Conservation (phyloP, 2,329 filamentous ascomycete species). For the Ambrosiella xylebori region DNA sequence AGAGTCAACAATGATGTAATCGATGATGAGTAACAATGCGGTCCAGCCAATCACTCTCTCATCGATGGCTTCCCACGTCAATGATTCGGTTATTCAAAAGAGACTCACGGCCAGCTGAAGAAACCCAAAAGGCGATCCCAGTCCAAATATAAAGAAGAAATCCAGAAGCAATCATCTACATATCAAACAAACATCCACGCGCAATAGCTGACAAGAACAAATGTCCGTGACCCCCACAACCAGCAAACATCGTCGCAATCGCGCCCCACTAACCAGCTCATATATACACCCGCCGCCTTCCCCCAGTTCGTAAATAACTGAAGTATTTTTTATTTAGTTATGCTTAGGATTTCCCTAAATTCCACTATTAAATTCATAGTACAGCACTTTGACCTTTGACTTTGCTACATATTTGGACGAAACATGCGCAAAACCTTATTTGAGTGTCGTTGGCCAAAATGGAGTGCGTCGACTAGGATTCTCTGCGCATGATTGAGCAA, state of each 20-base stretch:
- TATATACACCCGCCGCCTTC: neutral
- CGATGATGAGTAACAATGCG: neutral
- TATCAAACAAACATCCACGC: neutral
- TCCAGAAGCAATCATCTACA: neutral
- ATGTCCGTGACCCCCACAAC: neutral
- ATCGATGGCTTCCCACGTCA: neutral
- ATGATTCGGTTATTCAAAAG: neutral
- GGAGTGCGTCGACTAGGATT: neutral
- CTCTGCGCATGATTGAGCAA: conserved; percentile 1
- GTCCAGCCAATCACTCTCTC: neutral
- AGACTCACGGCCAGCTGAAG: neutral
- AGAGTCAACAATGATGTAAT: neutral
- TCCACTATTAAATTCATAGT: no score
- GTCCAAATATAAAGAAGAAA: neutral
- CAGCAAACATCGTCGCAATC: neutral
- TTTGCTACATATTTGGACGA: neutral
- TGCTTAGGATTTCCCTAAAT: no score
- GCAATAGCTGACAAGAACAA: neutral
- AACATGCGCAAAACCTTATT: neutral
- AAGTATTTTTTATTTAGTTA: no score
- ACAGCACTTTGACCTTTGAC: no score
- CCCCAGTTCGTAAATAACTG: no score
- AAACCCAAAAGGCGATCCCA: neutral
- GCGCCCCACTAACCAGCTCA: neutral
- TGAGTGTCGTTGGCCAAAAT: neutral